Evolutionary conservation across 129 eudicot species (phyloP).

Genomic region (Saposhnikovia divaricata): DNA sequence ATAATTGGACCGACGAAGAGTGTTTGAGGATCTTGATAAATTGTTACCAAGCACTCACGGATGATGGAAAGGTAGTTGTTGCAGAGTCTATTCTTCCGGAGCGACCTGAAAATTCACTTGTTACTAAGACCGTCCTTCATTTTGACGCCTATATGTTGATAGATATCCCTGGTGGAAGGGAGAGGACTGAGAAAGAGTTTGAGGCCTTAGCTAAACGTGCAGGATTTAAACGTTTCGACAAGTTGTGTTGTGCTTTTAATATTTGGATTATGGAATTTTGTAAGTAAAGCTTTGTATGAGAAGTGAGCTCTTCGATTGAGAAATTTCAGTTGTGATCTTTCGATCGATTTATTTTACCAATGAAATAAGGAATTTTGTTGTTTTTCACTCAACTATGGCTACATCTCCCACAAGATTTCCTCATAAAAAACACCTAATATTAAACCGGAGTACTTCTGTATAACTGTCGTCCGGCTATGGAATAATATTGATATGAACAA

Average conservation of each 20-base stretch:
- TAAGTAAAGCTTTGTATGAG: background rate
- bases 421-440: too few relatives aligned
- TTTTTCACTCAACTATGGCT: too few relatives aligned
- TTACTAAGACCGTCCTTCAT: background rate
- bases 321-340: too few relatives aligned
- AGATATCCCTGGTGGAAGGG: slow-evolving; percentile 21
- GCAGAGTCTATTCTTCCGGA: background rate
- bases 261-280: background rate
- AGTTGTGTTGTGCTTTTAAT: slow-evolving; percentile 37
- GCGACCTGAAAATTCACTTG: background rate
- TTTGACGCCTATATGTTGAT: background rate
- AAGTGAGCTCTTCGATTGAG: too few relatives aligned
- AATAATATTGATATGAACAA: too few relatives aligned
- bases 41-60: background rate
- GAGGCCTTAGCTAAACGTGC: slow-evolving; percentile 62
- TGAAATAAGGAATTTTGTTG: too few relatives aligned
- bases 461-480: too few relatives aligned
- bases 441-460: too few relatives aligned
- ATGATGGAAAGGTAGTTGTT: background rate
- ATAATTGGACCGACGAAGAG: background rate
- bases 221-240: slow-evolving; percentile 48
- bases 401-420: too few relatives aligned
- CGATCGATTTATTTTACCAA: too few relatives aligned
- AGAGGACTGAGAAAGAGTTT: slow-evolving; percentile 68
- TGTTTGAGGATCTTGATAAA: background rate